Conservation (phyloP, 2,329 filamentous ascomycete species). For the Paecilomyces fulvus region DNA sequence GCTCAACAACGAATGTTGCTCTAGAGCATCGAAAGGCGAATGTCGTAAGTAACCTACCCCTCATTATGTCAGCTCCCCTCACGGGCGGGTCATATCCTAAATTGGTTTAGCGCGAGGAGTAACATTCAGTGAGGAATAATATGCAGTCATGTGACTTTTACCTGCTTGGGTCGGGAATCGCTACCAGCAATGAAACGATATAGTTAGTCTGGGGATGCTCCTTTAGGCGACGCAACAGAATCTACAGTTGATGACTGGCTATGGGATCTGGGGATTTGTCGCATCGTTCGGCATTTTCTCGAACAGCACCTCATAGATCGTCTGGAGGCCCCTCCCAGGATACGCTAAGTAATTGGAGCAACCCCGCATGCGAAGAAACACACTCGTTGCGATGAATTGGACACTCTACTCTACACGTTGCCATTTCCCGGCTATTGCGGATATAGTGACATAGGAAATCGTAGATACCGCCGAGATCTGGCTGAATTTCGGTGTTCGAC, state of each 20-base stretch:
- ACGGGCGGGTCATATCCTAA: constrained; percentile 2
- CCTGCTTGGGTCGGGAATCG: background rate
- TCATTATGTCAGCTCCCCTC: constrained; percentile 14
- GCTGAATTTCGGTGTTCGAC: background rate
- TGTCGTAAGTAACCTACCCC: no score
- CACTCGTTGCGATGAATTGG: background rate
- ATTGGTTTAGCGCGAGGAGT: constrained; percentile 4
- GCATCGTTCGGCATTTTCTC: no score
- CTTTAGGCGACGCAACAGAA: background rate
- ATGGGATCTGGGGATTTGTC: background rate
- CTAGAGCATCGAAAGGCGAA: no score
- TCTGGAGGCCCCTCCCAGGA: no score
- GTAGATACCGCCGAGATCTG: background rate
- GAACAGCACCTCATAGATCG: no score
- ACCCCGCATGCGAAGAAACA: background rate
- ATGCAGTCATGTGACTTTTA: background rate
- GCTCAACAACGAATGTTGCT: no score
- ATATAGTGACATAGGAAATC: background rate
- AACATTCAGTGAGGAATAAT: background rate
- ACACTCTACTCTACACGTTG: background rate
- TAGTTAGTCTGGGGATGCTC: no score
- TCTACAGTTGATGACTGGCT: background rate
- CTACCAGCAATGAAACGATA: no score
- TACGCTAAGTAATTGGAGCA: background rate
- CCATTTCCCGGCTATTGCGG: background rate